Percentiles rank a stretch among this genome's conserved stretches.
Conservation (phyloP, 2,329 filamentous ascomycete genomes). For the Fusarium redolens region DNA sequence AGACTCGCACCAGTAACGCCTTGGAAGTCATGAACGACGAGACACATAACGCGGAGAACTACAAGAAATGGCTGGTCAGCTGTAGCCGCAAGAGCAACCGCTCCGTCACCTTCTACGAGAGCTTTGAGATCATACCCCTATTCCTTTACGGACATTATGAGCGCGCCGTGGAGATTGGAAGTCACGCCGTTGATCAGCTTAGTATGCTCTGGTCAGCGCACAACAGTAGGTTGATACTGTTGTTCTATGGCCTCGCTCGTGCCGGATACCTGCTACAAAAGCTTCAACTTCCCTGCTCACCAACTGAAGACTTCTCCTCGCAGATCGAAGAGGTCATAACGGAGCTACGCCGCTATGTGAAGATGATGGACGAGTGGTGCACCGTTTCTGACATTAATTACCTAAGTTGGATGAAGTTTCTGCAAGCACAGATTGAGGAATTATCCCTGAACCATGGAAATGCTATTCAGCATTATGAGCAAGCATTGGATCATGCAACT, state of each 20-base stretch:
- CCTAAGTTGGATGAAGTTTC: constrained; percentile 72
- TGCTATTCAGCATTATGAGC: constrained; percentile 74
- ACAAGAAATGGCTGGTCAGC: constrained; percentile 68
- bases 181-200: constrained; percentile 58
- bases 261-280: constrained; percentile 63
- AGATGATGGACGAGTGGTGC: constrained; percentile 73
- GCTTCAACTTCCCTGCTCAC: constrained; percentile 59
- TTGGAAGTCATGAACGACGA: constrained; percentile 73
- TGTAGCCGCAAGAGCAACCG: constrained; percentile 70
- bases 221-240: constrained; percentile 66
- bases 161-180: constrained; percentile 67
- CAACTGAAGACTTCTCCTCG: constrained; percentile 55
- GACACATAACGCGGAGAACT: constrained; percentile 68
- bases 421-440: constrained; percentile 77
- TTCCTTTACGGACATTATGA: constrained; percentile 74
- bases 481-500: constrained; percentile 77
- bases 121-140: constrained; percentile 70
- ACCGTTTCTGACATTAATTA: constrained; percentile 77
- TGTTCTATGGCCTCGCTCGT: constrained; percentile 71
- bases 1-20: constrained; percentile 67
- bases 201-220: constrained; percentile 68
- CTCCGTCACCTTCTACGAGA: constrained; percentile 75
- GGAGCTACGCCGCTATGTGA: constrained; percentile 66
- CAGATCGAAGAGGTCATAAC: constrained; percentile 62
- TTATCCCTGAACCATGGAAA: constrained; percentile 65